Conservation (phyloP, 768 basidiomycete genomes). For the Serendipita sp. region DNA sequence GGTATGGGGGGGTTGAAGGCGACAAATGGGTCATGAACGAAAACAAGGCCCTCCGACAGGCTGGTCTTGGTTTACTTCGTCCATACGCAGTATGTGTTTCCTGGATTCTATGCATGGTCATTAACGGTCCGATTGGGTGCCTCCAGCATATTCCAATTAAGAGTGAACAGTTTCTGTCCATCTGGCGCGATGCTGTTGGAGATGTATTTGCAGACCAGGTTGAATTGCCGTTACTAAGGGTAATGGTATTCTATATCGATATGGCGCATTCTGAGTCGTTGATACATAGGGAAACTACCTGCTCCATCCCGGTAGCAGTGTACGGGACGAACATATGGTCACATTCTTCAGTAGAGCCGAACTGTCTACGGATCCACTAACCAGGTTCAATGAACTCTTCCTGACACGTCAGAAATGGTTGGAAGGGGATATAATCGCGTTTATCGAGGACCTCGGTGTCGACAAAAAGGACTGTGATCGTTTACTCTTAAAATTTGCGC, state of each 20-base stretch:
- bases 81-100: slow-evolving; percentile 31
- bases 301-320: slow-evolving; percentile 21
- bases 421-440: slow-evolving; percentile 63
- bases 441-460: slow-evolving; percentile 67
- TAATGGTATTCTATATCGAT: slow-evolving; percentile 21
- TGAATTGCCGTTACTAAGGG: slow-evolving; percentile 51
- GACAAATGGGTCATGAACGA: slow-evolving; percentile 54
- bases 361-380: slow-evolving; percentile 61
- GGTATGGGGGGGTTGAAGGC: slow-evolving; percentile 53
- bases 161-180: slow-evolving; percentile 36
- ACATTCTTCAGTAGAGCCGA: slow-evolving; percentile 60
- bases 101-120: background rate
- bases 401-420: slow-evolving; percentile 61
- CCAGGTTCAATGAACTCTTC: slow-evolving; percentile 81
- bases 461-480: slow-evolving; percentile 78
- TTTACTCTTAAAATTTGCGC: slow-evolving; percentile 69
- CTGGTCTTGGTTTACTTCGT: slow-evolving; percentile 62
- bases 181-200: slow-evolving; percentile 63
- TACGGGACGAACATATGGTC: slow-evolving; percentile 16
- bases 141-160: slow-evolving; percentile 42
- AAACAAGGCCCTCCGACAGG: slow-evolving; percentile 43
- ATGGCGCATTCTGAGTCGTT: no score
- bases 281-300: slow-evolving; percentile 53
- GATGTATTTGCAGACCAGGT: slow-evolving; percentile 54
- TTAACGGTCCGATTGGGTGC: background rate